Evolutionary conservation across 345 rosid species (phyloP).

Genomic region (Carallia brachiata): DNA sequence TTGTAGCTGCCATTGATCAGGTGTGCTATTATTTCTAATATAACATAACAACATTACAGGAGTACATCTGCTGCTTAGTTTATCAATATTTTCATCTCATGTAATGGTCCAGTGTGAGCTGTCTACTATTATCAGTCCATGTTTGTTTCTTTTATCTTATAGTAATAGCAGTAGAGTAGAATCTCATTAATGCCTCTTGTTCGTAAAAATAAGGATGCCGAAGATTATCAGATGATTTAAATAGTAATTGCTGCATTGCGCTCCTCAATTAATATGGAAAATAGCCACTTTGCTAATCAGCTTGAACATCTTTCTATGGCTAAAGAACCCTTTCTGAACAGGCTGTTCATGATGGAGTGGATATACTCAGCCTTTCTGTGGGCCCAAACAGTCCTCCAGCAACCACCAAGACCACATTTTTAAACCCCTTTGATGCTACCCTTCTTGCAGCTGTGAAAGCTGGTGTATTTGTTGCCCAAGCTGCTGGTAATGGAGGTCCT

Average conservation of each 20-base stretch:
- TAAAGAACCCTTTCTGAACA: slow-evolving; percentile 28
- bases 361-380: slow-evolving; percentile 90
- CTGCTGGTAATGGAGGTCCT: slow-evolving; percentile 98
- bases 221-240: too few species aligned
- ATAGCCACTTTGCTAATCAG: too few species aligned
- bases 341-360: slow-evolving; percentile 99
- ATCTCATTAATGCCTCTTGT: too few species aligned
- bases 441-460: slow-evolving; percentile 98
- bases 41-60: neutral
- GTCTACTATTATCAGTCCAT: neutral
- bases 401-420: slow-evolving; percentile 75
- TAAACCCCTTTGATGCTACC: slow-evolving; percentile 94
- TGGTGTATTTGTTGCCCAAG: slow-evolving; percentile 96
- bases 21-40: slow-evolving; percentile 28
- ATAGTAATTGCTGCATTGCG: too few species aligned
- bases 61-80: slow-evolving; percentile 4
- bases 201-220: too few species aligned
- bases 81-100: neutral
- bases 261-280: too few species aligned
- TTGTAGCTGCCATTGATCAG: slow-evolving; percentile 99
- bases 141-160: neutral
- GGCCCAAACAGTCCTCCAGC: slow-evolving; percentile 98
- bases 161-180: too few species aligned
- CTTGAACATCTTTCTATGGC: neutral
- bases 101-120: neutral